These are phyloP conservation scores for Beauveria scarabaeidicola DNA, from an alignment of 2,329 filamentous ascomycete species.

Conservation along the genomic window DNA sequence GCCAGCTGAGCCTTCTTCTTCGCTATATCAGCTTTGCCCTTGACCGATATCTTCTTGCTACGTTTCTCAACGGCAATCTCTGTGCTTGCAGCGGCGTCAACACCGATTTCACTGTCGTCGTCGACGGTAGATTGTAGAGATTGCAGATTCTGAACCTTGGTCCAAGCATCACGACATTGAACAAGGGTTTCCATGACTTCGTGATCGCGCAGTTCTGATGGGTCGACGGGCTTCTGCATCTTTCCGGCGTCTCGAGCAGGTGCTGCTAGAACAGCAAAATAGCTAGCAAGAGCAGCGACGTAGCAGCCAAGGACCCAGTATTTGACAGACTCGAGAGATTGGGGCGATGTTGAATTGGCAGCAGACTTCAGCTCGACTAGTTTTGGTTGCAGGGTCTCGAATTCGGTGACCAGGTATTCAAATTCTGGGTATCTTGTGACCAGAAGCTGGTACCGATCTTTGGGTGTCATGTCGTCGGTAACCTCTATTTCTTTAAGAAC, in stretches of 20 bases:
- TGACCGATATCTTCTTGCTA: slow-evolving; percentile 26
- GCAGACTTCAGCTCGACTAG: slow-evolving; percentile 50
- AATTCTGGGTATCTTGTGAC: slow-evolving; percentile 86
- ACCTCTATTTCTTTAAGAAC: slow-evolving; percentile 78
- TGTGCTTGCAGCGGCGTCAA: slow-evolving; percentile 14
- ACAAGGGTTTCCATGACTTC: slow-evolving; percentile 81
- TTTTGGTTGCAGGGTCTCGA: slow-evolving; percentile 60
- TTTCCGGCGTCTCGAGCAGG: slow-evolving; percentile 53
- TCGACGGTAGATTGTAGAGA: slow-evolving; percentile 32
- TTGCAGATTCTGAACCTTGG: slow-evolving; percentile 59
- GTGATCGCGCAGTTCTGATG: slow-evolving; percentile 78
- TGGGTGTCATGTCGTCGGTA: slow-evolving; percentile 65
- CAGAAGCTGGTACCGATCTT: slow-evolving; percentile 68
- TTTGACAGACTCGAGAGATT: slow-evolving; percentile 58
- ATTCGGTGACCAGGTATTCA: slow-evolving; percentile 74
- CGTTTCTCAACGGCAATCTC: slow-evolving; percentile 12
- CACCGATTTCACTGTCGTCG: slow-evolving; percentile 26
- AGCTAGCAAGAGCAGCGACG: slow-evolving; percentile 78
- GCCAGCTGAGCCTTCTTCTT: slow-evolving; percentile 35
- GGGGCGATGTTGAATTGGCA: slow-evolving; percentile 42
- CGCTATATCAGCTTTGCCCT: slow-evolving; percentile 26
- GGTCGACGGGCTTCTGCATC: slow-evolving; percentile 53
- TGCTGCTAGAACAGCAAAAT: slow-evolving; percentile 88
- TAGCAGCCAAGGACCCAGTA: slow-evolving; percentile 79
- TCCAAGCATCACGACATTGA: slow-evolving; percentile 74